Base-by-base conservation (phyloP, 169 alveolate species). In the Eimeria brunetti region DNA sequence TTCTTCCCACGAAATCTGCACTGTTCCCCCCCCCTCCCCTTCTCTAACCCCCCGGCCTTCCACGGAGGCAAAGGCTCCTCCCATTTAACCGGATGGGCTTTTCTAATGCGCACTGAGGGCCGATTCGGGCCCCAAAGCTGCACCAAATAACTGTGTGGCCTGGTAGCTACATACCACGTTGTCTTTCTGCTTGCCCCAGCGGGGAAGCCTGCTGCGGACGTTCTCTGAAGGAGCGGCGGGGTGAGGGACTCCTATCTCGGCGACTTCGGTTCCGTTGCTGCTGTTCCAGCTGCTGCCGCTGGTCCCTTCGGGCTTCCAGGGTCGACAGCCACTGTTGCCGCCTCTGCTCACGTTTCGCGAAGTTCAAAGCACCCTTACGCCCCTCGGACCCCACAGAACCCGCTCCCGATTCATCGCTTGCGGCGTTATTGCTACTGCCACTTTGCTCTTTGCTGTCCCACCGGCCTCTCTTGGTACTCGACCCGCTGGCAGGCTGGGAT, bases 281-380 rank as follows among this genome's bases (percentile, higher is more conserved):
- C 30, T 78, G 95, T 44, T 78, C 86, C 80, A 27, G 67, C 24
- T 78, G 91, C 86, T 71, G 94, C 51, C 85, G 53, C 86, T 78
- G 95, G 58, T 62, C 95, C 24, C 95, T 75, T 46, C 95, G 95
- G 38, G 95, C 95, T 53, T 91, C 95, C 24, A 60, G 73, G n/a
- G 88, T 69, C 56, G 80, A 83, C 0, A 78, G 90, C 95, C 95
- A 91, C 85, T 91, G 95, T 56, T 78, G 78, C 56, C 95, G 46
- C 73, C 95, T 49, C 85, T 91, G 90, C 83, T 91, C 95, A 4
- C 95, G 95, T 49, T 91, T 91, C 51, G 73, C 89, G n/a, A 91
- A 46, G 88, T 91, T 91, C 71, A 91, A 67, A 12, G 88, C 20
- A 20, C 81, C 89, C 88, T 30, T 71, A 44, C 76, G 41, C 73